Evolutionary conservation across 352 stramenopile species (phyloP).

Genomic region (Pythium utonaiense): DNA sequence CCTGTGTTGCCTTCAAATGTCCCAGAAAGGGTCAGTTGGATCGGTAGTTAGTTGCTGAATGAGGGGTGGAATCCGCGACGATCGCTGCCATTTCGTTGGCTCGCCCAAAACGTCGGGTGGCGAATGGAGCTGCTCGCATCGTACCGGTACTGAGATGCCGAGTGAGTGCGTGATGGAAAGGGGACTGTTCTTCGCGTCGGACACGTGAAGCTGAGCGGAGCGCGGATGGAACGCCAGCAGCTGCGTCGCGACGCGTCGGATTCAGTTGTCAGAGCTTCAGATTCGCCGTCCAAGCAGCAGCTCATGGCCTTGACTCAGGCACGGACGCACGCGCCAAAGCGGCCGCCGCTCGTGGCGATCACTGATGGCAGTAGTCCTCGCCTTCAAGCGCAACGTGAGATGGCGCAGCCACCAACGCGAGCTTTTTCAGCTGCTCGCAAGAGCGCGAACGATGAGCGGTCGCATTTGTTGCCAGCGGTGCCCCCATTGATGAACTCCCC

Average conservation of each 20-base stretch:
- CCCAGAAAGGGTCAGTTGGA: neutral
- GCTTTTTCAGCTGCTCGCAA: neutral
- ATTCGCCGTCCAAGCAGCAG: conserved; percentile 12
- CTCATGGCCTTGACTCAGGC: conserved; percentile 13
- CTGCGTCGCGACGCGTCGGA: neutral
- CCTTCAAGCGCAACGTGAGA: neutral
- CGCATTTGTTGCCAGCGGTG: conserved; percentile 3
- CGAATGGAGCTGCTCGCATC: neutral
- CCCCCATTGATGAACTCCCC: neutral
- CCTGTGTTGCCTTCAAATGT: neutral
- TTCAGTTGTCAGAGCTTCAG: conserved; percentile 19
- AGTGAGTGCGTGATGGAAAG: neutral
- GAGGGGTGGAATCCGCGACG: neutral
- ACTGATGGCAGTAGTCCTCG: neutral
- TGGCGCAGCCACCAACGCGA: neutral
- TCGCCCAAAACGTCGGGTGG: neutral
- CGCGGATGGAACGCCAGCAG: conserved; percentile 1
- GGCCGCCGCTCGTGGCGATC: neutral
- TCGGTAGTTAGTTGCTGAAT: conserved; percentile 5
- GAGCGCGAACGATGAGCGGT: conserved; percentile 7
- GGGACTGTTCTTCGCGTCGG: neutral
- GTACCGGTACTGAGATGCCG: no score
- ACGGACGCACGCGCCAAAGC: neutral
- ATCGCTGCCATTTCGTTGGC: conserved; percentile 6
- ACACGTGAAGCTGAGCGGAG: neutral